Conservation (phyloP, 805 yeast genomes). For the Metschnikowia anglica region DNA sequence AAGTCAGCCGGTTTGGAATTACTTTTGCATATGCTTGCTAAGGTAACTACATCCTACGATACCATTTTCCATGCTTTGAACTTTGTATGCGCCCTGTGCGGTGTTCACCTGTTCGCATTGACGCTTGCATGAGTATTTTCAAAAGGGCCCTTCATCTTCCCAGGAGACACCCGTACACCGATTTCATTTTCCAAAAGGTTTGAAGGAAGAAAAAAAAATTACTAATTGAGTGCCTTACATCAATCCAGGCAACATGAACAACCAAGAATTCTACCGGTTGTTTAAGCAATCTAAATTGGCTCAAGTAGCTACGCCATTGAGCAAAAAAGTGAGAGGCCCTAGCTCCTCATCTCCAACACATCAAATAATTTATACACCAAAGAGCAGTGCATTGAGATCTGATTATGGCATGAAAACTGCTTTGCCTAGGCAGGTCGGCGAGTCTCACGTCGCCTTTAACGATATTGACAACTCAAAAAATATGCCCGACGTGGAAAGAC, state of each 20-base stretch:
- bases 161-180: conserved; percentile 22
- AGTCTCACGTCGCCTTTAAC: conserved; percentile 60
- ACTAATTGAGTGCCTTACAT: not conserved
- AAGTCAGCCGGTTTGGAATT: conserved; percentile 53
- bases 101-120: no score
- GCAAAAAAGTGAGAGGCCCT: conserved; percentile 31
- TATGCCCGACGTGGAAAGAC: conserved; percentile 69
- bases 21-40: conserved; percentile 62
- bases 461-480: conserved; percentile 66
- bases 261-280: conserved; percentile 24
- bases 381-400: conserved; percentile 59
- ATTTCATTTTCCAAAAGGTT: not conserved
- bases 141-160: no score
- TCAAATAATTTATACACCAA: conserved; percentile 69
- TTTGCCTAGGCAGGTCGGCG: conserved; percentile 60
- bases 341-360: conserved; percentile 54
- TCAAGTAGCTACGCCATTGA: conserved; percentile 45
- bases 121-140: no score
- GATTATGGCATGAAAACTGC: conserved; percentile 77
- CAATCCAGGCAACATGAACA: conserved; percentile 13
- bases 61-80: not conserved
- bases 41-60: not conserved
- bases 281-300: conserved; percentile 43
- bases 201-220: conserved; percentile 3
- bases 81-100: no score